Base-by-base conservation (phyloP, 371 early-diverging fungal genomes). In the Mucor sp. region DNA sequence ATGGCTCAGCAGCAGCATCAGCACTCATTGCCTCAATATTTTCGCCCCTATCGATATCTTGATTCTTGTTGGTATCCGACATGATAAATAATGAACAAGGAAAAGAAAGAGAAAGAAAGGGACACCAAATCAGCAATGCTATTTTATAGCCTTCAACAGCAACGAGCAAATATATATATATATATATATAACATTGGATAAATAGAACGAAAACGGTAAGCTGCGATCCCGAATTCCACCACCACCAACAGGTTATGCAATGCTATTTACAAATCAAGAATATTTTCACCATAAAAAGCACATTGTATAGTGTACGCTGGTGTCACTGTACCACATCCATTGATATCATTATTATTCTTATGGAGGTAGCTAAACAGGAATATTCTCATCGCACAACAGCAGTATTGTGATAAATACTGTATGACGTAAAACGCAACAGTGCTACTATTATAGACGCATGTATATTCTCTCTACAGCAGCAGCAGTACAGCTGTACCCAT, bases 281-380 rank as follows among this genome's bases (percentile, higher is more conserved):
- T 44, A 44, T 62, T 27, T 32, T 48, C 62, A 43, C 62, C 43
- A 41, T 44, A 62, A 48, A n/a, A 47, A 62, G 62, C 47, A 50
- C 25, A n/a, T n/a, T 11, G 23, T 23, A 11, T 37, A 37, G 21
- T 48, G n/a, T 48, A 48, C n/a, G 21, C 21, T n/a, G 48, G 48
- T 48, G 21, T 21, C n/a, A 48, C 48, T 48, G 50, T 50, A 7
- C 23, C 21, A 50, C 50, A 23, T 23, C 12, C 23, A 25, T 50
- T 25, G 50, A 50, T 50, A 50, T 50, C 50, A 50, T 50, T 50
- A 23, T 50, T 50, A 50, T 23, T 8, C 50, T 23, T 8, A 48
- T 21, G 21, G 11, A n/a, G n/a, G 43, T 43, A n/a, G 5, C n/a
- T 44, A 7, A n/a, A 44, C 19, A 21, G 23, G 23, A 50, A 50